Conservation (phyloP, 768 basidiomycete species). For the Floccularia luteovirens region DNA sequence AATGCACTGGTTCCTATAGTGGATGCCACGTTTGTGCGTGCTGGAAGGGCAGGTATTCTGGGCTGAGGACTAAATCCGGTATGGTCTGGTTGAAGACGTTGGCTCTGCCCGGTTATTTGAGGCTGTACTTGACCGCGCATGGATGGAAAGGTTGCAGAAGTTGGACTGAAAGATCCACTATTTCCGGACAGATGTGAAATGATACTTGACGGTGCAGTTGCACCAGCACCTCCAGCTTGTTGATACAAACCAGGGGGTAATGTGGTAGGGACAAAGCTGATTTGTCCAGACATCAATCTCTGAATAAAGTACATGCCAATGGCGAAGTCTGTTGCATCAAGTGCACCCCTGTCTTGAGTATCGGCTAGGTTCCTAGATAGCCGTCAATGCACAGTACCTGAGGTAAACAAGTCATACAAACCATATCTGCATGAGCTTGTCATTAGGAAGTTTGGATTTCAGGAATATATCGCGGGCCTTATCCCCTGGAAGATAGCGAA, state of each 20-base stretch:
- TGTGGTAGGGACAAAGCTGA: slow-evolving; percentile 60
- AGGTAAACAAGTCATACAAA: slow-evolving; percentile 15
- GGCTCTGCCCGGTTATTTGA: slow-evolving; percentile 59
- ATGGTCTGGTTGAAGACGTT: slow-evolving; percentile 41
- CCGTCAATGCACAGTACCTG: slow-evolving; percentile 6
- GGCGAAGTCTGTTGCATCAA: slow-evolving; percentile 89
- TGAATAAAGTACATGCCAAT: slow-evolving; percentile 97
- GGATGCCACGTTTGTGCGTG: slow-evolving; percentile 22
- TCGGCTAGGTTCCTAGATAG: slow-evolving; percentile 82
- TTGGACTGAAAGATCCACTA: slow-evolving; percentile 56
- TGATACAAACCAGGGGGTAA: slow-evolving; percentile 86
- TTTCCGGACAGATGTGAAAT: slow-evolving; percentile 53
- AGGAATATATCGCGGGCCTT: slow-evolving; percentile 88
- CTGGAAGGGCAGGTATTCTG: slow-evolving; percentile 27
- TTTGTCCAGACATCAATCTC: slow-evolving; percentile 75
- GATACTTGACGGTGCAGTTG: slow-evolving; percentile 26
- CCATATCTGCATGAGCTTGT: slow-evolving; percentile 93
- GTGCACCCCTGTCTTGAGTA: slow-evolving; percentile 81
- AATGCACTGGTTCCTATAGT: slow-evolving; percentile 16
- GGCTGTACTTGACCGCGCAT: slow-evolving; percentile 38
- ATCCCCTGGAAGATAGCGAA: slow-evolving; percentile 44
- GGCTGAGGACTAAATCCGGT: slow-evolving; percentile 28
- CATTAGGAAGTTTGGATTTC: slow-evolving; percentile 82
- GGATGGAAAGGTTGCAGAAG: slow-evolving; percentile 28
- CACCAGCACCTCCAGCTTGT: slow-evolving; percentile 48